These are phyloP conservation scores for Parasarocladium wereldwijsianum DNA, from an alignment of 2,329 filamentous ascomycete species.

Conservation along the genomic window DNA sequence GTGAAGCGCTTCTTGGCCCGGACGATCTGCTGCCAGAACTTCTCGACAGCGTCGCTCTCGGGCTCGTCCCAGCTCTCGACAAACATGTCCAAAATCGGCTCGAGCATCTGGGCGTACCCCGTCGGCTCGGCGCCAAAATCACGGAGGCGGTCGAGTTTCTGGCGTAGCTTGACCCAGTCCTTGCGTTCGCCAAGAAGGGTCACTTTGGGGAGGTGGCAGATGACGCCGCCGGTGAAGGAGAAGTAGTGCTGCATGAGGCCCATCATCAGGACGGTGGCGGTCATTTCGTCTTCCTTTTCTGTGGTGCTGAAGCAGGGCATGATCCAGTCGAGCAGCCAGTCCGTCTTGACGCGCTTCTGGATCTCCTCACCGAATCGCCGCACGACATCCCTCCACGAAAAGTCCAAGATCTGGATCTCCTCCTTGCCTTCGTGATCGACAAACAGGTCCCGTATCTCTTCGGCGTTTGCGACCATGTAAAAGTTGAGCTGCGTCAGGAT, in stretches of 20 bases:
- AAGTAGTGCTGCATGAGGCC: slow-evolving; percentile 26
- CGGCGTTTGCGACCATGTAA: slow-evolving; percentile 31
- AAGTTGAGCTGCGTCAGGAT: slow-evolving; percentile 35
- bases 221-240: slow-evolving; percentile 17
- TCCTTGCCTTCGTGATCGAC: slow-evolving; percentile 28
- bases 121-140: slow-evolving; percentile 27
- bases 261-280: slow-evolving; percentile 28
- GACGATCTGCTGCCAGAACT: slow-evolving; percentile 30
- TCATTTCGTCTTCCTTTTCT: slow-evolving; percentile 21
- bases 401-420: slow-evolving; percentile 18
- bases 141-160: slow-evolving; percentile 25
- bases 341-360: slow-evolving; percentile 21
- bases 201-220: slow-evolving; percentile 28
- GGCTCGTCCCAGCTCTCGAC: slow-evolving; percentile 27
- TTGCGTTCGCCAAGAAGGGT: slow-evolving; percentile 21
- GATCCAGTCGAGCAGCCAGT: slow-evolving; percentile 26
- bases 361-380: slow-evolving; percentile 23
- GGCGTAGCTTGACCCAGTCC: slow-evolving; percentile 25
- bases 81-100: slow-evolving; percentile 29
- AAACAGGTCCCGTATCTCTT: slow-evolving; percentile 28
- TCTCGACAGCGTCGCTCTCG: slow-evolving; percentile 13
- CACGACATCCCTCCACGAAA: slow-evolving; percentile 13
- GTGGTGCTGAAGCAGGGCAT: slow-evolving; percentile 27
- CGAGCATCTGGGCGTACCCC: slow-evolving; percentile 22
- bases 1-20: slow-evolving; percentile 15